phyloP scores from a whole-genome alignment of 257 asterid genomes.

The Salvia splendens region DNA sequence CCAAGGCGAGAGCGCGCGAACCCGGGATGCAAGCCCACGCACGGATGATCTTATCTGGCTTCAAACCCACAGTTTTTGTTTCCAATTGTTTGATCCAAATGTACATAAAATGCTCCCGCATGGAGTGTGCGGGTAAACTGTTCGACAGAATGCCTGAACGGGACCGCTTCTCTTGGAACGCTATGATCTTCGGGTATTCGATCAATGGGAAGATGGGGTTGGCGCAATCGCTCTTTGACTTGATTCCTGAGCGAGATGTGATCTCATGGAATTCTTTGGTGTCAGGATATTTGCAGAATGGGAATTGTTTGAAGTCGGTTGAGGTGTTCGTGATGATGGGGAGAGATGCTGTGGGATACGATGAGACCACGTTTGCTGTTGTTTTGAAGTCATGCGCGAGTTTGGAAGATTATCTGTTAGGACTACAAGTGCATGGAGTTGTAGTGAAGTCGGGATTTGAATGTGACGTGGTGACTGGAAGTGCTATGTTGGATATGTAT shows the following conservation, averaged over 20 bases:
- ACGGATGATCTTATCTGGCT: slow-evolving; percentile 62
- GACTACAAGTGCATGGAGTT: slow-evolving; percentile 69
- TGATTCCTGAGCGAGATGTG: slow-evolving; percentile 74
- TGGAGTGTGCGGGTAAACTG: slow-evolving; percentile 58
- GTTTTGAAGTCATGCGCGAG: slow-evolving; percentile 63
- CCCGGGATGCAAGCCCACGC: slow-evolving; percentile 82
- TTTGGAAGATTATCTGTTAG: slow-evolving; percentile 49
- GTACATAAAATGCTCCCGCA: slow-evolving; percentile 54
- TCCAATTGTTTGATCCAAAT: slow-evolving; percentile 71
- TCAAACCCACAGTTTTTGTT: slow-evolving; percentile 75
- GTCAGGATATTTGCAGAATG: slow-evolving; percentile 73
- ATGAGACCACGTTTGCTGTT: slow-evolving; percentile 69
- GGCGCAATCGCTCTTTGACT: slow-evolving; percentile 53
- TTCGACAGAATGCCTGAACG: slow-evolving; percentile 73
- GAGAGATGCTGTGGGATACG: slow-evolving; percentile 57
- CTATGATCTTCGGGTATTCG: slow-evolving; percentile 69
- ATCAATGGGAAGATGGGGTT: slow-evolving; percentile 41
- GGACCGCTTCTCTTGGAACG: slow-evolving; percentile 73
- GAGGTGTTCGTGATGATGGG: slow-evolving; percentile 59
- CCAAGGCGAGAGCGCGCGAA: slow-evolving; percentile 45
- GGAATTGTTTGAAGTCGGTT: slow-evolving; percentile 44
- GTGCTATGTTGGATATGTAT: slow-evolving; percentile 85
- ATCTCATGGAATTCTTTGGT: slow-evolving; percentile 88
- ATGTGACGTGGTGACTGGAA: slow-evolving; percentile 70
- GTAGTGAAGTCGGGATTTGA: slow-evolving; percentile 60